Evolutionary conservation across 1,284 basidiomycete genomes (phyloP).

Genomic region (Rhodotorula sp.): DNA sequence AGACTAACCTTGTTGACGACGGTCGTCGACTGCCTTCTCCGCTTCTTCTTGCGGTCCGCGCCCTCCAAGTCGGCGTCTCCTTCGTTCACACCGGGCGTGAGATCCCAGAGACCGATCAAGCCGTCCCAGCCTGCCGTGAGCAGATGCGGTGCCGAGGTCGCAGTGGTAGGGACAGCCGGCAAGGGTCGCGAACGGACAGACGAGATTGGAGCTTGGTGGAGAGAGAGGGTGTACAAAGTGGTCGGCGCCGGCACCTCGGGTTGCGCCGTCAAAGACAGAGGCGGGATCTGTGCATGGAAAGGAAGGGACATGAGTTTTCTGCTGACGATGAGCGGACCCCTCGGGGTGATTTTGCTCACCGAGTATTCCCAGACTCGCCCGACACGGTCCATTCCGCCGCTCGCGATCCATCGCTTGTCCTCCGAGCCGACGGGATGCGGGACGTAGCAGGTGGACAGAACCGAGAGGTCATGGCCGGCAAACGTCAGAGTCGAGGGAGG

Average conservation of each 20-base stretch:
- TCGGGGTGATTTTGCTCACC: conserved; percentile 6
- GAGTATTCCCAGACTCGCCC: conserved; percentile 46
- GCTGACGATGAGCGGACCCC: not conserved
- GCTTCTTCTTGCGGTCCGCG: conserved; percentile 53
- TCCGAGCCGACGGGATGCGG: conserved; percentile 49
- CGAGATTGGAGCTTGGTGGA: conserved; percentile 72
- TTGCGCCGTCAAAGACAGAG: conserved; percentile 50
- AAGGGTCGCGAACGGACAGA: conserved; percentile 55
- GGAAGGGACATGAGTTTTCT: not conserved
- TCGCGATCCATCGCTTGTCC: conserved; percentile 59
- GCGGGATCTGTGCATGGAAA: conserved; percentile 60
- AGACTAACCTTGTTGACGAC: conserved; percentile 49
- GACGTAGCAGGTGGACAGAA: conserved; percentile 69
- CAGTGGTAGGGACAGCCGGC: not conserved
- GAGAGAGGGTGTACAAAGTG: conserved; percentile 55
- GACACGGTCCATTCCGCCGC: conserved; percentile 79
- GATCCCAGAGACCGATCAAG: conserved; percentile 66
- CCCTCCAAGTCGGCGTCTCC: conserved; percentile 61
- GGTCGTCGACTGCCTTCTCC: conserved; percentile 47
- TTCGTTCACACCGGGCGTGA: conserved; percentile 57
- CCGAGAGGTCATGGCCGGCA: conserved; percentile 62
- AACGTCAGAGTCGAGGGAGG: conserved; percentile 50
- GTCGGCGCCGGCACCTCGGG: conserved; percentile 54
- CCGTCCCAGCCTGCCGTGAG: conserved; percentile 77
- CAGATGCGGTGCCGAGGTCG: conserved; percentile 53